Conservation (phyloP, 1,284 basidiomycete species). For the Boletus coffeatus region DNA sequence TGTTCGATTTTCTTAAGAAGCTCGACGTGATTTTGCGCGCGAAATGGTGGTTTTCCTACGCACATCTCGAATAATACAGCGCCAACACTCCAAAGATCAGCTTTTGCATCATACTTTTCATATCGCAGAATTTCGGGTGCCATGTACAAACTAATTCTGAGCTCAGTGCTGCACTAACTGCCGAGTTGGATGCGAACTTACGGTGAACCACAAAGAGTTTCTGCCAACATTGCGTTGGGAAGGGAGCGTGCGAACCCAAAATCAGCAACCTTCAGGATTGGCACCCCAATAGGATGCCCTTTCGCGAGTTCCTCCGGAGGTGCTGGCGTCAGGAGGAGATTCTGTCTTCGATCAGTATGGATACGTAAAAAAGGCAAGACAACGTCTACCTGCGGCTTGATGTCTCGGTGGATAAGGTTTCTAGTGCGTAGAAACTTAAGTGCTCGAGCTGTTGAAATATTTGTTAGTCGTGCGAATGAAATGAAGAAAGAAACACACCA, state of each 20-base stretch:
- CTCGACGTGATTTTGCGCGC: constrained; percentile 95
- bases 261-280: constrained; percentile 95
- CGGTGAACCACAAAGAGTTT: constrained; percentile 98
- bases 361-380: not conserved
- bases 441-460: constrained; percentile 71
- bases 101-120: constrained; percentile 98
- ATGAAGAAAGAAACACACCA: constrained; percentile 42
- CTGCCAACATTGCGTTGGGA: constrained; percentile 91
- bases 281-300: constrained; percentile 89
- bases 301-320: constrained; percentile 71
- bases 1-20: constrained; percentile 91
- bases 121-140: constrained; percentile 97
- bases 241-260: constrained; percentile 96
- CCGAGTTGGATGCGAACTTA: constrained; percentile 37
- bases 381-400: constrained; percentile 82
- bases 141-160: constrained; percentile 80
- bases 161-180: constrained; percentile 7
- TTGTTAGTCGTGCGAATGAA: constrained; percentile 6
- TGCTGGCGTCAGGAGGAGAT: no score
- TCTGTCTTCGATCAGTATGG: no score
- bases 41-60: constrained; percentile 90
- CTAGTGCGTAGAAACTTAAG: constrained; percentile 87
- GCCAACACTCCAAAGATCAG: constrained; percentile 97
- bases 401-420: constrained; percentile 94
- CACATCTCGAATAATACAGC: constrained; percentile 97